Base-by-base conservation (phyloP, 2,329 filamentous ascomycete genomes). In the Capronia americana region DNA sequence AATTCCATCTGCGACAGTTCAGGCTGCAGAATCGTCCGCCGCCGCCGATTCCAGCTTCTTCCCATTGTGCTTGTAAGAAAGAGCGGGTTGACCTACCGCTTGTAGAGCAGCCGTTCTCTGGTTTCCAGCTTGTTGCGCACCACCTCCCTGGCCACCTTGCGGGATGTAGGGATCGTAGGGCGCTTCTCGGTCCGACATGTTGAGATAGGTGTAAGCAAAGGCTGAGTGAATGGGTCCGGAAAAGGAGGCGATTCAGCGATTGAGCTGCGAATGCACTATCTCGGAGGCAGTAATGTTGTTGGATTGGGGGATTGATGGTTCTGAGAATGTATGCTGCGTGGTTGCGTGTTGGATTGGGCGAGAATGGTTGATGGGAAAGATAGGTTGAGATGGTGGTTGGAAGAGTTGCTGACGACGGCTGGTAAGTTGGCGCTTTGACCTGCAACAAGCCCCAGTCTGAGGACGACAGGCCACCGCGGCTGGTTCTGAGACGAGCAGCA, bases 151-250 rank as follows among this genome's bases (percentile, higher is more conserved):
- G 34, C 67, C 67, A 80, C 88, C 88, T 77, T 86, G 87, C 77
- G 92, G 92, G 79, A 94, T 93, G 82, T 95, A 96, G 70, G 92
- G 92, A 81, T 96, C 92, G 81, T 96, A 96, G 73, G 92, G 92
- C 74, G 84, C 82, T 76, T 87, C 83, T 73, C 81, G 81, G 75
- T 82, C 83, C 78, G 84, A 83, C 85, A 87, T 87, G 74, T 75
- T 74, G 65, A 68, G 55, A 50, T 61, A 67, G 72, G 7, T 48
- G 58, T 34, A 46, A 20, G 34, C 34, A 51, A 50, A 55, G 24
- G 24, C 30, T 56, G 63, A 23, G 38, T 17, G 46, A 23, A 30
- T 51, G 20, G 44, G 34, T 58, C 44, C 44, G 53, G 38, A 50
- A 60, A 63, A 61, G 61, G 56, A 57, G 61, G 46, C 41, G 57